phyloP scores from a whole-genome alignment of 1,284 basidiomycete species.

The Rugosomyces carneus region DNA sequence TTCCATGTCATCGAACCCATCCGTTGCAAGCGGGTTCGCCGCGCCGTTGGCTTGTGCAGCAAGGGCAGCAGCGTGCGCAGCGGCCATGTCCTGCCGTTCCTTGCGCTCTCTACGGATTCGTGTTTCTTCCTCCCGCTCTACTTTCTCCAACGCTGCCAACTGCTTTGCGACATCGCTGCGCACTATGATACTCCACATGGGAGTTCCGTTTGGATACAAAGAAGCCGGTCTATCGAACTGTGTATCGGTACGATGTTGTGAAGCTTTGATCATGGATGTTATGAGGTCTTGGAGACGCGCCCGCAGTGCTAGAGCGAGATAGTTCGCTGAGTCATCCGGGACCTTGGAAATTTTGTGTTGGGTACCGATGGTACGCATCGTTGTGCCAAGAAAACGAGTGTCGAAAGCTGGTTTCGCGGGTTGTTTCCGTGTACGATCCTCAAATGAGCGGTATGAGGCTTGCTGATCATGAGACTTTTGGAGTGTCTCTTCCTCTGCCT shows the following conservation, averaged over 20 bases:
- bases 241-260: slow-evolving; percentile 64
- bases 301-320: slow-evolving; percentile 73
- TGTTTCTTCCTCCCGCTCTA: slow-evolving; percentile 78
- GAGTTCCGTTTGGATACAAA: slow-evolving; percentile 53
- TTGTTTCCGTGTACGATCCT: slow-evolving; percentile 72
- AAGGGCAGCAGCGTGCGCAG: slow-evolving; percentile 55
- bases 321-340: slow-evolving; percentile 68
- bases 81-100: slow-evolving; percentile 63
- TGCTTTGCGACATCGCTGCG: slow-evolving; percentile 73
- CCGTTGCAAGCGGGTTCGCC: slow-evolving; percentile 21
- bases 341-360: slow-evolving; percentile 60
- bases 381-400: slow-evolving; percentile 49
- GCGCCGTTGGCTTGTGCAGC: slow-evolving; percentile 49
- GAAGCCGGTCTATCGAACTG: slow-evolving; percentile 66
- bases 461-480: slow-evolving; percentile 61
- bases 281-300: slow-evolving; percentile 69
- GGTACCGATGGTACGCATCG: slow-evolving; percentile 57
- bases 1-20: slow-evolving; percentile 36
- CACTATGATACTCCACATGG: slow-evolving; percentile 77
- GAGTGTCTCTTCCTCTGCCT: slow-evolving; percentile 79
- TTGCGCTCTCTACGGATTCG: slow-evolving; percentile 66
- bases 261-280: slow-evolving; percentile 63
- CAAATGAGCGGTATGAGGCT: slow-evolving; percentile 52
- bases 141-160: slow-evolving; percentile 63
- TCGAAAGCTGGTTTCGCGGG: slow-evolving; percentile 60